Conservation (phyloP, 768 basidiomycete species). For the Lactifluus subvellereus region DNA sequence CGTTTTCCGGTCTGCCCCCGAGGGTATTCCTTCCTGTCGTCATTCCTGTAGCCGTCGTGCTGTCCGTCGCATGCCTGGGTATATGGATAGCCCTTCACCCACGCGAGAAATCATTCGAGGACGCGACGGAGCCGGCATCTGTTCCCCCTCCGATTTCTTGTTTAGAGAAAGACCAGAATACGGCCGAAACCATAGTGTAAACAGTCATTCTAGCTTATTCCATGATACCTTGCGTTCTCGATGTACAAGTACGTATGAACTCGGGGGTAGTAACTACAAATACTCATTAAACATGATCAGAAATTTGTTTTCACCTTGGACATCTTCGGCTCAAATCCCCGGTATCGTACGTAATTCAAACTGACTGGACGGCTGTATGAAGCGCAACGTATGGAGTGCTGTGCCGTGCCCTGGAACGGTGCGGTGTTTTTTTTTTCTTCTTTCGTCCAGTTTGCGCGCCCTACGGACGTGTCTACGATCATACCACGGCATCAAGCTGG, state of each 20-base stretch:
- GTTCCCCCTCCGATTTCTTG: background rate
- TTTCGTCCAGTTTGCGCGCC: background rate
- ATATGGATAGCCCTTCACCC: conserved; percentile 11
- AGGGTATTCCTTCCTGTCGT: background rate
- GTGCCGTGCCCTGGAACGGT: background rate
- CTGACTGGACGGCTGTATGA: background rate
- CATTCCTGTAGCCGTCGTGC: background rate
- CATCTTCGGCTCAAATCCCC: background rate
- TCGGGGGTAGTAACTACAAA: background rate
- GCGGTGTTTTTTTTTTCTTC: background rate
- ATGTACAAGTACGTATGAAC: background rate
- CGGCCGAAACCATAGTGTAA: conserved; percentile 2
- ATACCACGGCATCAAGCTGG: background rate
- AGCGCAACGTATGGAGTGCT: background rate
- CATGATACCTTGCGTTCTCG: no score
- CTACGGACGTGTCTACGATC: no score
- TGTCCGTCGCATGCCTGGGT: background rate
- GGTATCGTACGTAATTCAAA: background rate
- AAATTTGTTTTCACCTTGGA: background rate
- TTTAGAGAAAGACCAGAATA: background rate
- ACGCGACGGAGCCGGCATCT: background rate
- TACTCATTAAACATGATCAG: background rate
- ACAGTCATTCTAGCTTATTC: background rate
- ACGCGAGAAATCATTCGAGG: background rate
- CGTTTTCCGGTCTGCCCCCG: background rate